Evolutionary conservation across 108 stramenopile genomes (phyloP).

Genomic region (Skeletonema costatum): DNA sequence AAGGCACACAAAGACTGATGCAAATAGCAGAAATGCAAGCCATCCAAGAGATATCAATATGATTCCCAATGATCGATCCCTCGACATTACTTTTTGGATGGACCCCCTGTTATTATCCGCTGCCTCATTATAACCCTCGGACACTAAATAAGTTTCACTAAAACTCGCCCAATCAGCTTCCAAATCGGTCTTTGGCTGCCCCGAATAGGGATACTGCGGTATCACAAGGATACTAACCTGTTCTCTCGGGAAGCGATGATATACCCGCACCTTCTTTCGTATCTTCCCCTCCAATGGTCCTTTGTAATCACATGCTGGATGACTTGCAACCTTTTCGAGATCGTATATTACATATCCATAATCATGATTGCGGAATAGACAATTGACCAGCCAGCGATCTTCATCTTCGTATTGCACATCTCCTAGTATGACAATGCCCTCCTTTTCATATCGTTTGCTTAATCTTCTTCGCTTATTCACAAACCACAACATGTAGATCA

Average conservation of each 20-base stretch:
- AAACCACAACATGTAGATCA: constrained; percentile 59
- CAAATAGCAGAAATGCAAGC: constrained; percentile 53
- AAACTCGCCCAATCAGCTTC: constrained; percentile 67
- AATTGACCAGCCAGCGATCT: constrained; percentile 11
- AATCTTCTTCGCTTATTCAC: constrained; percentile 60
- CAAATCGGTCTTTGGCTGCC: constrained; percentile 72
- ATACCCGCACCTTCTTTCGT: constrained; percentile 67
- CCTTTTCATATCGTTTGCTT: constrained; percentile 54
- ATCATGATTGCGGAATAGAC: constrained; percentile 30
- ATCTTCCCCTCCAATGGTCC: constrained; percentile 32
- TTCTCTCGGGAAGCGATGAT: constrained; percentile 70
- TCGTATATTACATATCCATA: constrained; percentile 62
- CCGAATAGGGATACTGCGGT: constrained; percentile 61
- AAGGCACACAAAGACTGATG: constrained; percentile 38
- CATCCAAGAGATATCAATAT: constrained; percentile 42
- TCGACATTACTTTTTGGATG: not conserved
- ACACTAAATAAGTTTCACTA: constrained; percentile 18
- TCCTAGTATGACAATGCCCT: constrained; percentile 42
- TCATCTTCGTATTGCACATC: constrained; percentile 35
- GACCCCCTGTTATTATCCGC: not conserved
- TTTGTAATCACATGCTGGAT: constrained; percentile 45
- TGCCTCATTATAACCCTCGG: constrained; percentile 21
- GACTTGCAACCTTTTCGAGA: constrained; percentile 33
- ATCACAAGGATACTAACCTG: constrained; percentile 56
- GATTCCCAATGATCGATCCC: constrained; percentile 41